Evolutionary conservation across 495 filamentous ascomycete genomes (phyloP), one percentile per base, ranked within the genome.

Genomic region (Penicillium mononematosum): DNA sequence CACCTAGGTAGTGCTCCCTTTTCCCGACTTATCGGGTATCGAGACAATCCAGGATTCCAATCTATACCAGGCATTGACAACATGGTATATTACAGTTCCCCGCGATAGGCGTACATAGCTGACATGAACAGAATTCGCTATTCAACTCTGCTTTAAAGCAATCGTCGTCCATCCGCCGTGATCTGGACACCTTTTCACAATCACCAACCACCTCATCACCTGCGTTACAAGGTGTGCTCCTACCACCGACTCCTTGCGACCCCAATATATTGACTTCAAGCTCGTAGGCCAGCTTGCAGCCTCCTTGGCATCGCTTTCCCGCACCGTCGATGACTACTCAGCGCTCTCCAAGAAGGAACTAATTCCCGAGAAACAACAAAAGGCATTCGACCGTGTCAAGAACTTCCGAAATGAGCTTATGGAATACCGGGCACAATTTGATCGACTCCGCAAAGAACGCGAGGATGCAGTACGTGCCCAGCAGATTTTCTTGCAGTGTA

Each of bases 61-160:
- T 17, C 11, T 50, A 38, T 45, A 58, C 42, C 31, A 52, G 48
- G 46, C 42, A 48, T 47, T 41, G 29, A 52, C 59, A 66, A n/a
- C 17, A 67, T 67, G 64, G 64, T 67, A 56, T 55, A 56, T 17
- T 50, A 10, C 14, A 34, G 45, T 32, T 48, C 8, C 5, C 16
- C 19, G 25, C 19, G 17, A 17, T 20, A 4, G 7, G 20, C 14
- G 25, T 25, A 20, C 16, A 31, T 12, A 10, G 31, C 48, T 45
- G 31, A 45, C 50, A 34, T 8, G 5, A 25, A 9, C 36, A 87
- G 93, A 96, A 96, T 71, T 90, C 90, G 16, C 83, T 93, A 58
- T 97, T 96, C 83, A 97, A 97, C 74, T 93, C 91, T 17, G 93
- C 94, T 31, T 83, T 96, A 29, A 95, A 96, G 75, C 93, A 97